Evolutionary conservation across 2,329 filamentous ascomycete species (phyloP), one percentile per base, ranked within the genome.

Genomic region (Hypoxylon sp.): DNA sequence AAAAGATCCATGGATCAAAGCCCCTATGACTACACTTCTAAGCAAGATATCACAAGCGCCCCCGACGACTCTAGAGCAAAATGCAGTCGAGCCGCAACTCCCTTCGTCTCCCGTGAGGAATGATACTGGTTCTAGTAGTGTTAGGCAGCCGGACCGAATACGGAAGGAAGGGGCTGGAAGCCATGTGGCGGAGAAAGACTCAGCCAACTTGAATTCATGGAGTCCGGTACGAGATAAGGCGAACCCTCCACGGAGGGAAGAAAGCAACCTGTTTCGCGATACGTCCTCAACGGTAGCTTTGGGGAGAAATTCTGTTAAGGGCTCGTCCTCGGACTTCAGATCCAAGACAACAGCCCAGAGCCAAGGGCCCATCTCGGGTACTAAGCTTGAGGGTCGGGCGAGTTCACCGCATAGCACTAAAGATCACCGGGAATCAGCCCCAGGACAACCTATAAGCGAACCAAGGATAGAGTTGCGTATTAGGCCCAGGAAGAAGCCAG

Each of bases 391-490:
- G 26, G 36, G 26, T 8, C 36, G 11, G 50, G n/a, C 28, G 24
- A 36, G 63, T 11, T 14, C 18, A 18, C 56, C 44, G 14, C 50
- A 48, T 52, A 22, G 51, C n/a, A 62, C 58, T 42, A 11, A 69
- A 49, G 59, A 55, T 30, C 40, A 2, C 4, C 36, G 28, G 14
- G 14, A 49, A 5, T 12, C n/a, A n/a, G 30, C n/a, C 1, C 58
- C 50, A 45, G 46, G 49, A 30, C 51, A 59, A 26, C 2, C 44
- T 40, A 56, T 40, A n/a, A 60, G 68, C 14, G 71, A 79, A 58
- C 78, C 75, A 7, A 80, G 79, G 49, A 82, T 82, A 16, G 81
- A 83, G 64, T 73, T 86, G 33, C 80, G 80, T 6, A 82, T 86
- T 53, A 81, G 78, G 63, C 76, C 82, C 16, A 78, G 80, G 60